Conservation (phyloP, 176 grass and related monocot genomes). For the Oropetium thomaeum region DNA sequence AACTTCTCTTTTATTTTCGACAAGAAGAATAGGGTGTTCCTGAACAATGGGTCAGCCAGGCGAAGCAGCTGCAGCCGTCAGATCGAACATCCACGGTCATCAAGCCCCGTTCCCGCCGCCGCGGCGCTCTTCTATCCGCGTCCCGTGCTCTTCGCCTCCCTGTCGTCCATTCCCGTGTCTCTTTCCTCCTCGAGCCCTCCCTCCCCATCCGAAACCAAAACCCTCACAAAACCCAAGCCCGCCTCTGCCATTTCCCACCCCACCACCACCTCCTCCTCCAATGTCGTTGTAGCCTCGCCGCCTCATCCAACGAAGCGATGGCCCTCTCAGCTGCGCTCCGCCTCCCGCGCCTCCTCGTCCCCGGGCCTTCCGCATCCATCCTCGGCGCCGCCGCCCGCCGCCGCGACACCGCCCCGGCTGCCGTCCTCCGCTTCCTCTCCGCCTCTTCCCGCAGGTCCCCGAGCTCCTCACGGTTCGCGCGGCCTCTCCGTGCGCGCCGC, state of each 20-base stretch:
- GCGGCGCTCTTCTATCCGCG: background rate
- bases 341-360: slow-evolving; percentile 37
- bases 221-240: slow-evolving; percentile 48
- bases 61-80: no score
- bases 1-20: no score
- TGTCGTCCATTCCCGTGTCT: background rate
- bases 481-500: slow-evolving; percentile 9
- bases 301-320: slow-evolving; percentile 29
- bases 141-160: background rate
- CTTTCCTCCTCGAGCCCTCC: background rate
- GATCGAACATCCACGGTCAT: background rate
- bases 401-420: slow-evolving; percentile 10
- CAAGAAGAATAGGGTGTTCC: no score
- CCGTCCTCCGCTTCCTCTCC: slow-evolving; percentile 40
- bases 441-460: slow-evolving; percentile 10
- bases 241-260: background rate
- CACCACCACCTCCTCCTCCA: background rate
- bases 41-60: no score
- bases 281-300: slow-evolving; percentile 14
- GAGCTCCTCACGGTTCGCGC: background rate
- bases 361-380: slow-evolving; percentile 22
- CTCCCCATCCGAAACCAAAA: slow-evolving; percentile 50
- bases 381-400: slow-evolving; percentile 34
- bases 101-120: background rate
- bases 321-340: slow-evolving; percentile 58